Percentiles rank a stretch among this genome's conserved stretches.
phyloP scores from a whole-genome alignment of 73 alveolate genomes.

The Paramecium sexaurelia region DNA sequence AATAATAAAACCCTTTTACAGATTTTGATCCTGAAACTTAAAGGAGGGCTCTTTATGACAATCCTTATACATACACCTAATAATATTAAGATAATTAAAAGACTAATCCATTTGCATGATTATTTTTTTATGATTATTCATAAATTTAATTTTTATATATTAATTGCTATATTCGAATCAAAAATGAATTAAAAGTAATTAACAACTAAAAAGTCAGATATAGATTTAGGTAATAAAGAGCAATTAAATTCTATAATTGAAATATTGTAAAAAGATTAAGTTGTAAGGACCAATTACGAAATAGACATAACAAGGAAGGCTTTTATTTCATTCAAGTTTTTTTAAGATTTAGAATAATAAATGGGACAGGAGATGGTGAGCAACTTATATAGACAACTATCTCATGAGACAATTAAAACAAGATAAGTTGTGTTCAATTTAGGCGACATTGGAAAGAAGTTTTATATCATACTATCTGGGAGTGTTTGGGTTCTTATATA shows the following conservation, averaged over 20 bases:
- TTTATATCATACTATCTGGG: conserved; percentile 39
- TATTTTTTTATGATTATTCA: neutral
- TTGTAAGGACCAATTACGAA: neutral
- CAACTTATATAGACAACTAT: conserved; percentile 3
- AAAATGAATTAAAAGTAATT: neutral
- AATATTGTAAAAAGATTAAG: neutral
- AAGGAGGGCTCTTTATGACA: neutral
- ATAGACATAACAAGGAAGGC: neutral
- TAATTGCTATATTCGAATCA: neutral
- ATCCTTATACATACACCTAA: neutral
- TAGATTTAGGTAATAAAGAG: neutral
- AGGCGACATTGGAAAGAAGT: conserved; percentile 54
- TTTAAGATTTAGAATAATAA: conserved; percentile 40
- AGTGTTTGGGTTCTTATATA: conserved; percentile 21
- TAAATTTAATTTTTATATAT: neutral
- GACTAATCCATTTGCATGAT: conserved; percentile 7
- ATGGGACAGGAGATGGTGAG: conserved; percentile 49
- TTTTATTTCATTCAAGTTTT: conserved; percentile 21
- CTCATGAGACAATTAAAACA: neutral
- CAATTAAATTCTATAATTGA: neutral
- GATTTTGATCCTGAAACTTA: neutral
- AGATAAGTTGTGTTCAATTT: conserved; percentile 33
- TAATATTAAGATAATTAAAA: neutral
- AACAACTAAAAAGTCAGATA: neutral
- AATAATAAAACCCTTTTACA: neutral